Conservation (phyloP, 305 asterid genomes). For the Withania somnifera region DNA sequence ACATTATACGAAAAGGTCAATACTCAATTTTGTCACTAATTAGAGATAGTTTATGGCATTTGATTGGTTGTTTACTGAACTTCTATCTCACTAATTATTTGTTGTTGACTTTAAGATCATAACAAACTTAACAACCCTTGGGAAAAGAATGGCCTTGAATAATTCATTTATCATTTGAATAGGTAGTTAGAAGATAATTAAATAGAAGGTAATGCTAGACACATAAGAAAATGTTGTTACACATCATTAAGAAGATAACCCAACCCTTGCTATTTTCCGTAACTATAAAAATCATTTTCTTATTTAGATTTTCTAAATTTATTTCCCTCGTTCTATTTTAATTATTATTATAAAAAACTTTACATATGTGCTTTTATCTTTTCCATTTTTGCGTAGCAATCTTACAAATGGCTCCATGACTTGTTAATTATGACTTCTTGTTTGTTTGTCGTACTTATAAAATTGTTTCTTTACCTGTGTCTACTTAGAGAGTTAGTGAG, state of each 20-base stretch:
- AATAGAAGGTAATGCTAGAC: not conserved
- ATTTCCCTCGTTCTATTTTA: not conserved
- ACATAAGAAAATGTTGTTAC: not conserved
- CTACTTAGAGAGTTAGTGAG: not conserved
- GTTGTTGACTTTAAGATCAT: not conserved
- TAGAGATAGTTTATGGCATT: not conserved
- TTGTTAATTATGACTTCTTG: not conserved
- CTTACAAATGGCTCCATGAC: slow-evolving; percentile 1
- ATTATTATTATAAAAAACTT: not conserved
- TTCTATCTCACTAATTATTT: not conserved
- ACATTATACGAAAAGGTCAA: not conserved
- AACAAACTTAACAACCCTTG: not conserved
- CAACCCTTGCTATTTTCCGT: not conserved
- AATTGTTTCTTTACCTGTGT: not conserved
- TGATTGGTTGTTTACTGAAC: not conserved
- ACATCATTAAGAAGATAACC: not conserved
- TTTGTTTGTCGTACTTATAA: not conserved
- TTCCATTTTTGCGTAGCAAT: not conserved
- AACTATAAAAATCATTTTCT: not conserved
- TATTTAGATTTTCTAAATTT: not conserved
- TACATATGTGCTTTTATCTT: not conserved
- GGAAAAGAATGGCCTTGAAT: not conserved
- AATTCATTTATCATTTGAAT: not conserved
- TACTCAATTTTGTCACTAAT: not conserved
- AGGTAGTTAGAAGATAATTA: not conserved